Percentiles rank a stretch among this genome's conserved stretches.
These are phyloP conservation scores for Nicotiana knightiana DNA, from an alignment of 257 asterid genomes.

Conservation along the genomic window DNA sequence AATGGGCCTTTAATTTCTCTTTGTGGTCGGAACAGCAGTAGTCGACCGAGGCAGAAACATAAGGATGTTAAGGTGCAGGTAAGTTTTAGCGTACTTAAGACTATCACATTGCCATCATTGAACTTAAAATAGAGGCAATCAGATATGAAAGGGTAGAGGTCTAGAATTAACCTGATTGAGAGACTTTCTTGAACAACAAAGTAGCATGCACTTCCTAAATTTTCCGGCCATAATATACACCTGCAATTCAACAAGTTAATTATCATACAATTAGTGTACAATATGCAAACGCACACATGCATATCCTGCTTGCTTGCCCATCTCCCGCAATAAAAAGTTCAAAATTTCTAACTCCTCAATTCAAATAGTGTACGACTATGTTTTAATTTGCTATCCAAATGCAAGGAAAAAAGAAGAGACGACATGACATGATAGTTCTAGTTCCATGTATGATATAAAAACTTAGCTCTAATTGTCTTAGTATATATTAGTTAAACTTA, in stretches of 20 bases:
- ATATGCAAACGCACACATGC: not conserved
- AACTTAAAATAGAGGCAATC: not conserved
- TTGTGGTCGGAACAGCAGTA: too few species aligned
- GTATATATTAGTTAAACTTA: not conserved
- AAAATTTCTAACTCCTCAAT: not conserved
- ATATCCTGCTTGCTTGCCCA: not conserved
- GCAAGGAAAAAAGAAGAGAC: not conserved
- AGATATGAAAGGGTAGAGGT: not conserved
- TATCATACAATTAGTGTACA: not conserved
- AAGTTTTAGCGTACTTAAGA: too few species aligned
- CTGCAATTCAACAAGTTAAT: conserved; percentile 16
- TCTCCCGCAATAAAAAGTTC: not conserved
- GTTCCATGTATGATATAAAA: not conserved
- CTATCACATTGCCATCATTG: not conserved
- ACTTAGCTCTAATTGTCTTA: not conserved
- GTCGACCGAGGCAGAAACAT: not conserved
- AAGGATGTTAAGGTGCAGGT: not conserved
- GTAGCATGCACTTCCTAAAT: conserved; percentile 52
- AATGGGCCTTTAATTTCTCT: too few species aligned
- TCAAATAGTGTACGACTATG: not conserved
- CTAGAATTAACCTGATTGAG: conserved; percentile 28
- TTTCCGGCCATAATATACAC: conserved; percentile 48
- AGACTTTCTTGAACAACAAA: conserved; percentile 51
- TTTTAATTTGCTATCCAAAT: not conserved
- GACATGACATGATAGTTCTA: not conserved